Evolutionary conservation across 257 asterid species (phyloP).

Genomic region (Solanum piurae): DNA sequence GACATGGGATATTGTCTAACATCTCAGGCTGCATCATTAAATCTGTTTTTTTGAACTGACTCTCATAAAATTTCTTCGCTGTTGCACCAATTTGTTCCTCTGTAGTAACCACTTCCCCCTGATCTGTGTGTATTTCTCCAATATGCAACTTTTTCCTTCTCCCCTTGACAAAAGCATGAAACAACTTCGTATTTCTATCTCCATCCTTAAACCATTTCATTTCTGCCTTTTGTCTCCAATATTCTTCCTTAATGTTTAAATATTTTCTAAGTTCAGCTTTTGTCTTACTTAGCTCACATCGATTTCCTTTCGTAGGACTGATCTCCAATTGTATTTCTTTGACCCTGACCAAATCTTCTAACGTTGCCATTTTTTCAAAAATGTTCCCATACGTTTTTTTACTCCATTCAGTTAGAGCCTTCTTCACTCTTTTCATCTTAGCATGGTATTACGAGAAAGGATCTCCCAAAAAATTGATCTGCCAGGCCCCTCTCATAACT

Average conservation of each 20-base stretch:
- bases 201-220: background rate
- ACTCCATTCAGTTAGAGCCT: background rate
- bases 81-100: background rate
- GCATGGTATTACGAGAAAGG: background rate
- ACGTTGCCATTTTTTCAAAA: background rate
- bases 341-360: background rate
- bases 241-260: background rate
- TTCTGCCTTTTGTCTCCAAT: background rate
- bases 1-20: background rate
- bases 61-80: too few species aligned
- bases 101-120: background rate
- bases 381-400: background rate
- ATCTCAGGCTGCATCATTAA: background rate
- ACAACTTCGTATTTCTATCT: background rate
- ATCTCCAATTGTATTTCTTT: too few species aligned
- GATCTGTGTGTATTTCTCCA: background rate
- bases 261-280: background rate
- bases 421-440: background rate
- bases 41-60: too few species aligned
- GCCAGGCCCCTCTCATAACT: background rate
- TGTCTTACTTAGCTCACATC: background rate
- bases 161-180: background rate
- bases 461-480: background rate
- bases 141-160: background rate
- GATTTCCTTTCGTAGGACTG: background rate